Evolutionary conservation across 495 filamentous ascomycete species (phyloP).

Genomic region (Xylaria castorea): DNA sequence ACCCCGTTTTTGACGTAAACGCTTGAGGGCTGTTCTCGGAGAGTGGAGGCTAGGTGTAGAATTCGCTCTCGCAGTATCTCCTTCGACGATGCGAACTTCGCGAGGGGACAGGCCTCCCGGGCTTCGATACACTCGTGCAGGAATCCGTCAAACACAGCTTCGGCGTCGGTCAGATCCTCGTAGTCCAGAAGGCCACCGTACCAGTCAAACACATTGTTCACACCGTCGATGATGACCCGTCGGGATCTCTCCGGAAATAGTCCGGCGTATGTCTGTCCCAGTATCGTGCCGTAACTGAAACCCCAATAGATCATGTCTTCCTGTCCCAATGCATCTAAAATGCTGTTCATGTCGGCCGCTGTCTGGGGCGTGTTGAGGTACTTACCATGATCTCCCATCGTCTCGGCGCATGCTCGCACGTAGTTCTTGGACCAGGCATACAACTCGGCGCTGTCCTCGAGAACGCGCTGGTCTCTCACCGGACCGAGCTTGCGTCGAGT

Average conservation of each 20-base stretch:
- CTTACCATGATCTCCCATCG: constrained; percentile 47
- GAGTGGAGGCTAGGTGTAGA: constrained; percentile 32
- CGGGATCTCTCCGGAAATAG: constrained; percentile 51
- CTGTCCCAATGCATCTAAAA: constrained; percentile 53
- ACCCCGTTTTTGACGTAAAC: constrained; percentile 51
- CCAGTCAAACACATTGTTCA: constrained; percentile 50
- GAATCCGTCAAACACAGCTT: constrained; percentile 49
- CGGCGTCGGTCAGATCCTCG: constrained; percentile 45
- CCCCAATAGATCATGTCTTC: constrained; percentile 65
- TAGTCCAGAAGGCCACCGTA: constrained; percentile 38
- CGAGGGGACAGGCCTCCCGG: constrained; percentile 43
- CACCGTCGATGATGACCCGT: constrained; percentile 53
- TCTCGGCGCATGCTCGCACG: constrained; percentile 49
- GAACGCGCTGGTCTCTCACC: constrained; percentile 38
- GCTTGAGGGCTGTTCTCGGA: constrained; percentile 43
- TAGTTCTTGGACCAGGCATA: constrained; percentile 49
- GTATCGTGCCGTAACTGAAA: constrained; percentile 67
- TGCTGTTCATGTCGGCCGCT: constrained; percentile 58
- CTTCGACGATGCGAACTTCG: constrained; percentile 38
- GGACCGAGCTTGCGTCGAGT: constrained; percentile 34
- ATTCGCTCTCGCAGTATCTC: constrained; percentile 42
- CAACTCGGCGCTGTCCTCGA: constrained; percentile 48
- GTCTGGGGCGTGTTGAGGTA: constrained; percentile 58
- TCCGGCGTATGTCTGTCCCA: constrained; percentile 62
- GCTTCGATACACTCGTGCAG: constrained; percentile 53